phyloP scores from a whole-genome alignment of 2,329 filamentous ascomycete species.

The Penicillium sp. region DNA sequence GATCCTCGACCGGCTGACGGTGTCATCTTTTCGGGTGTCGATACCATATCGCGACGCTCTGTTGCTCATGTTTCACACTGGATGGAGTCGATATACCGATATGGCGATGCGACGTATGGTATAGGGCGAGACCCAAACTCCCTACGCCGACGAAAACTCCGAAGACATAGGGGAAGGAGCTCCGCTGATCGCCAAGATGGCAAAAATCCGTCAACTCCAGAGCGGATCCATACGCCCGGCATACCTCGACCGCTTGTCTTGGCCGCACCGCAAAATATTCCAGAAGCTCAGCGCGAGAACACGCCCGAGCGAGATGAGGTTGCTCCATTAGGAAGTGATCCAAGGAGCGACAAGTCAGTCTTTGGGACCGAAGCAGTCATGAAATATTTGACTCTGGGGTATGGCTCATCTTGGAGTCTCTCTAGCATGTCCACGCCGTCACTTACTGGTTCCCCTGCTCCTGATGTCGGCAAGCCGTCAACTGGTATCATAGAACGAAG shows the following conservation, averaged over 20 bases:
- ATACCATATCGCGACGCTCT: slow-evolving; percentile 69
- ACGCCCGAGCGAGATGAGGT: slow-evolving; percentile 14
- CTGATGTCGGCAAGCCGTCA: slow-evolving; percentile 20
- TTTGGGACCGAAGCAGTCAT: slow-evolving; percentile 48
- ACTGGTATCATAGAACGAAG: not conserved
- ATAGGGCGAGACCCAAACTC: slow-evolving; percentile 76
- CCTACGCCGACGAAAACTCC: slow-evolving; percentile 51
- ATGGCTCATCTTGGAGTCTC: slow-evolving; percentile 50
- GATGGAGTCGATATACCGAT: slow-evolving; percentile 84
- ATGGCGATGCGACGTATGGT: slow-evolving; percentile 83
- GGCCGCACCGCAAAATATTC: slow-evolving; percentile 19
- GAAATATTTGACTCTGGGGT: slow-evolving; percentile 52
- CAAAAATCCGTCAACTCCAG: slow-evolving; percentile 16
- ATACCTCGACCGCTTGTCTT: slow-evolving; percentile 47
- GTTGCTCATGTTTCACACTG: slow-evolving; percentile 74
- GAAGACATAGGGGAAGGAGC: slow-evolving; percentile 30
- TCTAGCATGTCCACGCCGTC: slow-evolving; percentile 31
- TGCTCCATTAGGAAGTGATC: slow-evolving; percentile 18
- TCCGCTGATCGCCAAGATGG: slow-evolving; percentile 4
- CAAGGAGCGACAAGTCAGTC: slow-evolving; percentile 26
- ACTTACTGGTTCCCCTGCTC: slow-evolving; percentile 24
- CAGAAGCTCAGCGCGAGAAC: slow-evolving; percentile 9
- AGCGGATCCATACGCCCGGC: slow-evolving; percentile 35
- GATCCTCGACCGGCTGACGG: slow-evolving; percentile 74
- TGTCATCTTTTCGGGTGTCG: slow-evolving; percentile 79